phyloP scores from a whole-genome alignment of 345 rosid species.

The Brassica napus region Da-Ae NC_063435.1:9185501-9186000 shows the following conservation, averaged over 20 bases:
- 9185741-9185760: constrained; percentile 67
- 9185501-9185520: constrained; percentile 89
- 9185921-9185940: constrained; percentile 72
- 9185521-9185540: constrained; percentile 72
- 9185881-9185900: constrained; percentile 56
- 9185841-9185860: constrained; percentile 54
- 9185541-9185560: constrained; percentile 86
- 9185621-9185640: constrained; percentile 90
- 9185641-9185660: constrained; percentile 58
- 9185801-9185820: constrained; percentile 47
- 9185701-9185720: constrained; percentile 66
- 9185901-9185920: constrained; percentile 56
- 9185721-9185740: constrained; percentile 66
- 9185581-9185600: constrained; percentile 21
- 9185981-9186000: constrained; percentile 67
- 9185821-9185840: constrained; percentile 65
- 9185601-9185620: constrained; percentile 76
- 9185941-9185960: constrained; percentile 59
- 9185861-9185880: constrained; percentile 67
- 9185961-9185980: constrained; percentile 62
- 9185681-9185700: constrained; percentile 90
- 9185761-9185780: constrained; percentile 52
- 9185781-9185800: constrained; percentile 12
- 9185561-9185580: constrained; percentile 45
- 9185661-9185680: constrained; percentile 53